phyloP scores from a whole-genome alignment of 73 alveolate genomes.

The Tetrahymena elliotti region DNA sequence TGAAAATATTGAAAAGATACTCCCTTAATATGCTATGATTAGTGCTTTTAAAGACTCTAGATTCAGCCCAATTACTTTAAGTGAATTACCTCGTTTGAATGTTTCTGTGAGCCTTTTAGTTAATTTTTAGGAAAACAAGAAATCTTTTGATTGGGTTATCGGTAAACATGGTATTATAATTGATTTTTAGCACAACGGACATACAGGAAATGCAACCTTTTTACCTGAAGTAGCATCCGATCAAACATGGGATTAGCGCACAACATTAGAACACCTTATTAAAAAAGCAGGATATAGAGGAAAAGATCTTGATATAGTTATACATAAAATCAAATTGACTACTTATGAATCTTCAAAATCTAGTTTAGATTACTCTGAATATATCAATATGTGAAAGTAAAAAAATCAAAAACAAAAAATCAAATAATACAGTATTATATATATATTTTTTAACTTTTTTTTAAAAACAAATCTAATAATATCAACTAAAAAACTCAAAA shows the following conservation, averaged over 20 bases:
- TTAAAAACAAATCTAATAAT: not conserved
- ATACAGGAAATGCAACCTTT: conserved; percentile 60
- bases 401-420: not conserved
- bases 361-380: not conserved
- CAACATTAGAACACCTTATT: conserved; percentile 58
- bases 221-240: conserved; percentile 94
- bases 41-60: conserved; percentile 86
- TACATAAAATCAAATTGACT: conserved; percentile 18
- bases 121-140: conserved; percentile 62
- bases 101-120: conserved; percentile 73
- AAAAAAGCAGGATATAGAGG: conserved; percentile 72
- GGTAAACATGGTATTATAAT: conserved; percentile 93
- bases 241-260: conserved; percentile 77
- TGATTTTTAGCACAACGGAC: conserved; percentile 61
- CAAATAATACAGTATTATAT: not conserved
- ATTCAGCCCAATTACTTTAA: conserved; percentile 66
- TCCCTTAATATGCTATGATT: conserved; percentile 61
- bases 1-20: conserved; percentile 50
- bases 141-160: conserved; percentile 83
- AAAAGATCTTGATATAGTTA: conserved; percentile 8
- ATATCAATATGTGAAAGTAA: not conserved
- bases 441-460: too few relatives aligned
- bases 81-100: conserved; percentile 61
- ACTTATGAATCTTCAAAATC: conserved; percentile 34
- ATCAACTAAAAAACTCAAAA: not conserved